phyloP scores from a whole-genome alignment of 345 rosid genomes.

The Populus ilicifolia region DNA sequence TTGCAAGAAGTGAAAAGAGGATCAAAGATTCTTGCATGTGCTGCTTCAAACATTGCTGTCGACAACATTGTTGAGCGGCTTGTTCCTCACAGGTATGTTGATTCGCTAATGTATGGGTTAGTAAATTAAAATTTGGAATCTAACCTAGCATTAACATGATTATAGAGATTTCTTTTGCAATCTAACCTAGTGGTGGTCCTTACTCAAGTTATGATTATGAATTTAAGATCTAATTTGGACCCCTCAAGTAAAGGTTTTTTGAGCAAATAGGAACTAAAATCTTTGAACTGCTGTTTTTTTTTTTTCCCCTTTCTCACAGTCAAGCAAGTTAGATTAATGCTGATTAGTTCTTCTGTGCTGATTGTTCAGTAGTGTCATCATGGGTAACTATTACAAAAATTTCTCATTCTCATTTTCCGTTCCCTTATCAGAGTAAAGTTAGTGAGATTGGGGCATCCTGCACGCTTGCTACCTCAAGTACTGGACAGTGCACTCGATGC shows the following conservation, averaged over 20 bases:
- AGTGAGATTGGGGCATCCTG: constrained; percentile 97
- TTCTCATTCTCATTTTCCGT: background rate
- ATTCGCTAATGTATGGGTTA: constrained; percentile 3
- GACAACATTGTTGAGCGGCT: constrained; percentile 97
- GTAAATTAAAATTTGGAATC: background rate
- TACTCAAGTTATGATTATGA: background rate
- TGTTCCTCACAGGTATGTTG: constrained; percentile 67
- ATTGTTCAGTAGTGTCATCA: background rate
- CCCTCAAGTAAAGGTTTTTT: background rate
- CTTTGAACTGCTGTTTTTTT: background rate
- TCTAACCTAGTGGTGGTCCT: background rate
- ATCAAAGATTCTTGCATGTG: constrained; percentile 94
- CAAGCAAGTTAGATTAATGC: background rate
- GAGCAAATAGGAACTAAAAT: background rate
- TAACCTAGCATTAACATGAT: background rate
- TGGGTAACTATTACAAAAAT: background rate
- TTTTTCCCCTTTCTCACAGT: background rate
- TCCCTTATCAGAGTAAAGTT: constrained; percentile 52
- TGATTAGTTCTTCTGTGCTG: background rate
- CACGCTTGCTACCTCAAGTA: constrained; percentile 88
- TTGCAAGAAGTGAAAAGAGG: constrained; percentile 93
- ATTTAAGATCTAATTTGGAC: background rate
- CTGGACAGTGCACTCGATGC: constrained; percentile 91
- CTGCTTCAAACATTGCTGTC: constrained; percentile 97
- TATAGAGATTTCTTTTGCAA: background rate